A percentile compares a stretch with the other conserved stretches of the same genome.
Evolutionary conservation across 179 eudicot genomes (phyloP).

Genomic region (Spinacia oleracea): DNA sequence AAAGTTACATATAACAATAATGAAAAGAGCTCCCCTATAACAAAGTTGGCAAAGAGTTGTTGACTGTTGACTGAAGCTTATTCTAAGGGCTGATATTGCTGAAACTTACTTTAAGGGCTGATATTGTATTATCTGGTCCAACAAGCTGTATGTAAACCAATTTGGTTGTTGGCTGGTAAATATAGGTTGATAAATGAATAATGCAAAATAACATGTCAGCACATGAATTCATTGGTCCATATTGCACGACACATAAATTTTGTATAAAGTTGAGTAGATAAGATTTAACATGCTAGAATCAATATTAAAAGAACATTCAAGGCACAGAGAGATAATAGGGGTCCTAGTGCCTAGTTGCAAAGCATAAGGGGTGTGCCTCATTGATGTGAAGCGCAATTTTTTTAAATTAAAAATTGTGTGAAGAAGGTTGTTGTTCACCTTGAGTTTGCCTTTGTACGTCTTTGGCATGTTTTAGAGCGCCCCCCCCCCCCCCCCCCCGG

Average conservation of each 20-base stretch:
- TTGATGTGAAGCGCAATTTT: background rate
- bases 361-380: background rate
- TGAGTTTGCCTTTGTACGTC: too few species aligned
- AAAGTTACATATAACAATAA: too few species aligned
- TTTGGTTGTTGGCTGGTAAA: background rate
- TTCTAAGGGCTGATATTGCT: background rate
- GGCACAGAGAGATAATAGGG: background rate
- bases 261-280: background rate
- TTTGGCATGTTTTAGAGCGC: too few species aligned
- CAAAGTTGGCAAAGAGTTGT: background rate
- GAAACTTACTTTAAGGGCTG: background rate
- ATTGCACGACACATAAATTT: too few species aligned
- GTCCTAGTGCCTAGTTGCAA: background rate
- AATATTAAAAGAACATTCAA: background rate
- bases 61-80: background rate
- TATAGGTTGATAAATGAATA: too few species aligned
- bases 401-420: background rate
- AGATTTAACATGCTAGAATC: background rate
- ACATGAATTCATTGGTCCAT: too few species aligned
- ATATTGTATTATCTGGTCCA: too few species aligned
- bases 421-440: background rate
- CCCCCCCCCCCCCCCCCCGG: too few species aligned
- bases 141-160: background rate
- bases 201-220: too few species aligned
- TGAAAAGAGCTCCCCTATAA: background rate